Conservation (phyloP, 163 green algal species). For the Chlamydomonas reinhardtii region DNA sequence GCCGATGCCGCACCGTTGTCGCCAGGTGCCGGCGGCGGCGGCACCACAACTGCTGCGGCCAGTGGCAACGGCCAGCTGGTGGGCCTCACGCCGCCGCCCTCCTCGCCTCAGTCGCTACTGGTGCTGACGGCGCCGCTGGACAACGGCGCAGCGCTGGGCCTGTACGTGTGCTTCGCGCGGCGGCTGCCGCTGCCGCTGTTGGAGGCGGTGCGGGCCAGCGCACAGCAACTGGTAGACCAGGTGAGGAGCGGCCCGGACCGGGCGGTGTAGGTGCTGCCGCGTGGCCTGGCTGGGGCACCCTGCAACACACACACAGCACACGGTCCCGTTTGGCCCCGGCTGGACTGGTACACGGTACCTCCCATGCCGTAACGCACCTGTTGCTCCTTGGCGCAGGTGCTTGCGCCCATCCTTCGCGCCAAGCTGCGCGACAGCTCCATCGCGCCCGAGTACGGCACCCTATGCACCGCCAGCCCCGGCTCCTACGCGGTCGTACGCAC, state of each 20-base stretch:
- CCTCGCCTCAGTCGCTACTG: background rate
- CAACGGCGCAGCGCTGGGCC: background rate
- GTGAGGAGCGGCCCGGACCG: background rate
- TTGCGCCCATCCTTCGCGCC: background rate
- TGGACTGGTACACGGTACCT: no score
- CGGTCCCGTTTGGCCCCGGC: no score
- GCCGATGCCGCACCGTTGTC: no score
- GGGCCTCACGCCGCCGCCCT: no score
- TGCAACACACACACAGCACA: no score
- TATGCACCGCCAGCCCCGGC: background rate
- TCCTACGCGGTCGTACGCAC: background rate
- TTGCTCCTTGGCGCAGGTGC: background rate
- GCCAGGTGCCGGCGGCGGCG: no score
- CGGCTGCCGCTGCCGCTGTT: slow-evolving; percentile 3
- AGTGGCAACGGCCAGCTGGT: no score
- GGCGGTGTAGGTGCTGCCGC: background rate
- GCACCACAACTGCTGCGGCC: no score
- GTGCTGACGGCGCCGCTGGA: slow-evolving; percentile 2
- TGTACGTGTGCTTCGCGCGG: slow-evolving; percentile 11
- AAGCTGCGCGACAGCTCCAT: background rate
- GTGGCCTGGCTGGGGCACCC: no score
- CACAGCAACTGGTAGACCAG: background rate
- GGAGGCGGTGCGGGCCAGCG: background rate
- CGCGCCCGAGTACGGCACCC: background rate
- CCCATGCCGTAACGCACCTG: no score